Evolutionary conservation across 495 filamentous ascomycete species (phyloP).

Genomic region (Podospora anserina): DNA sequence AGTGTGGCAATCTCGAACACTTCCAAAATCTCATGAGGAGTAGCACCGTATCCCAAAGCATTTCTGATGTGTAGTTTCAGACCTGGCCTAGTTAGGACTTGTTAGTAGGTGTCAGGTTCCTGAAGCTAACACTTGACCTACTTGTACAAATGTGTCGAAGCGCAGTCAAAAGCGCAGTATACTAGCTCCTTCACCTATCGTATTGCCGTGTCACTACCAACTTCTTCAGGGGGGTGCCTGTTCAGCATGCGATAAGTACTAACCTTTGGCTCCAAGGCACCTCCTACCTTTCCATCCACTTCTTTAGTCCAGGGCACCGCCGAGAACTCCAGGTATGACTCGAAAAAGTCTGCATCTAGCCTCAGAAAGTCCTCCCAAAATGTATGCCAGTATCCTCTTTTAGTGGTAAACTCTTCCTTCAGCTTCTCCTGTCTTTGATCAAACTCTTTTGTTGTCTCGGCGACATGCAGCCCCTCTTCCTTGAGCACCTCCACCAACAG

Average conservation of each 20-base stretch:
- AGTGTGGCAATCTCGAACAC: constrained; percentile 44
- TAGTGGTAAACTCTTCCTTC: constrained; percentile 31
- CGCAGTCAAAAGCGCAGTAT: constrained; percentile 45
- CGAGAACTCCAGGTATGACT: constrained; percentile 41
- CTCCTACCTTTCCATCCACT: constrained; percentile 23
- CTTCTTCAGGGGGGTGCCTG: background rate
- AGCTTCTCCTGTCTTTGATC: constrained; percentile 28
- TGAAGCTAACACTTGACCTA: too few relatives aligned
- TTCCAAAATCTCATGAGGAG: constrained; percentile 45
- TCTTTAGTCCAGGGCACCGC: constrained; percentile 36
- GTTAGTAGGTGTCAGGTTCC: too few relatives aligned
- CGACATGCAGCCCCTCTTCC: constrained; percentile 33
- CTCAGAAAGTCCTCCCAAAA: constrained; percentile 45
- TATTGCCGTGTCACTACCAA: constrained; percentile 1
- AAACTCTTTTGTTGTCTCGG: constrained; percentile 28
- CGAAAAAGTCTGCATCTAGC: constrained; percentile 46
- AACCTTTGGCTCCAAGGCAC: constrained; percentile 40
- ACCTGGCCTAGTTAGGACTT: constrained; percentile 25
- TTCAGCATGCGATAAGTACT: background rate
- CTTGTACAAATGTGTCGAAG: constrained; percentile 43
- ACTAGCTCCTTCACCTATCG: constrained; percentile 42
- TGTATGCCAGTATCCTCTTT: constrained; percentile 45
- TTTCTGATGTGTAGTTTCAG: constrained; percentile 48
- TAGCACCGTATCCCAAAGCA: constrained; percentile 42
- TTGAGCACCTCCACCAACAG: constrained; percentile 41